phyloP scores from a whole-genome alignment of 1,284 basidiomycete genomes.

The Ustilago trichophora region DNA sequence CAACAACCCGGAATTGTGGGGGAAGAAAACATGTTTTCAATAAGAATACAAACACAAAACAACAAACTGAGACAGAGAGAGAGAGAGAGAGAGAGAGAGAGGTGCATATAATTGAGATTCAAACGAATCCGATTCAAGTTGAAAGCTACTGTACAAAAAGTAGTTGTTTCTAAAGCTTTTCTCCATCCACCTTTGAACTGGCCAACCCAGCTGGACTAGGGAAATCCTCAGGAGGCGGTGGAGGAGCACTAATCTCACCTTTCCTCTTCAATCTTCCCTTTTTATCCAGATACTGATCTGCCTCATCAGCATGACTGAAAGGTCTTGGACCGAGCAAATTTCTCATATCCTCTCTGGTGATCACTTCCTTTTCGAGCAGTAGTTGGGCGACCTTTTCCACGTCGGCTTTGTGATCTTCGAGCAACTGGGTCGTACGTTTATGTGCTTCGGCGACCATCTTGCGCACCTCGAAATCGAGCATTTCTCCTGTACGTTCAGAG shows the following conservation, averaged over 20 bases:
- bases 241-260: constrained; percentile 59
- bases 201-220: constrained; percentile 53
- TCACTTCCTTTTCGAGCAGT: constrained; percentile 91
- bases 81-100: no score
- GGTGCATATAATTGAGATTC: no score
- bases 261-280: constrained; percentile 55
- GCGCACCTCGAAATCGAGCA: constrained; percentile 86
- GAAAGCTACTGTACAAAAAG: no score
- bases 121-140: no score
- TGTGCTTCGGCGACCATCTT: constrained; percentile 94
- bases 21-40: no score
- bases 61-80: no score
- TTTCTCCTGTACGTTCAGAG: constrained; percentile 94
- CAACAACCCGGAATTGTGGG: no score
- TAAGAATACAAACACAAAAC: no score
- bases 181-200: constrained; percentile 16
- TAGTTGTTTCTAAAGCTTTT: no score
- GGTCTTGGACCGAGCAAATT: constrained; percentile 83
- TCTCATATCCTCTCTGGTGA: constrained; percentile 92
- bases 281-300: constrained; percentile 65
- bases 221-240: constrained; percentile 58
- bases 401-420: constrained; percentile 82
- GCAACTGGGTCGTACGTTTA: constrained; percentile 80
- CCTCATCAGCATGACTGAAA: constrained; percentile 76
- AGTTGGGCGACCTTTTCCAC: constrained; percentile 94